These are phyloP conservation scores for Panicum miliaceum DNA, from an alignment of 176 grass and related monocot species.

Conservation along the genomic window DNA sequence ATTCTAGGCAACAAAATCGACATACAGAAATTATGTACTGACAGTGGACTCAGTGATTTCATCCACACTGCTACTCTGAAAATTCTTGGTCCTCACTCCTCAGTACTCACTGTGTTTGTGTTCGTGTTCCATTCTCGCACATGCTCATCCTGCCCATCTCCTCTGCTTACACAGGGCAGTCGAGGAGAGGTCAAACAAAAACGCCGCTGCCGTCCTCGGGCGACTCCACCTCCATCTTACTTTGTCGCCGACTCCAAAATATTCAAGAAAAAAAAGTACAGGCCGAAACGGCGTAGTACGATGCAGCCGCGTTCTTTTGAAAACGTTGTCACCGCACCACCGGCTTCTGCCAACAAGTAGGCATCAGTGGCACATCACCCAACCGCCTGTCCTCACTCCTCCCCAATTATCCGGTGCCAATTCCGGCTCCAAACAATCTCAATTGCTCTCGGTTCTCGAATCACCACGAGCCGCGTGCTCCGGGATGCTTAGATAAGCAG, in stretches of 20 bases:
- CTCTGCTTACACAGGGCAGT: neutral
- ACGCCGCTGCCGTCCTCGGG: constrained; percentile 38
- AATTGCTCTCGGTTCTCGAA: neutral
- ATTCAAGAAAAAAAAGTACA: neutral
- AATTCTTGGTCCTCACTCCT: neutral
- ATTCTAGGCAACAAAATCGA: too few relatives aligned
- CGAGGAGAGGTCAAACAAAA: constrained; percentile 22
- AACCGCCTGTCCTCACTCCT: constrained; percentile 6
- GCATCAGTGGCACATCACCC: constrained; percentile 41
- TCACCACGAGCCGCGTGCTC: neutral
- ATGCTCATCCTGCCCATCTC: neutral
- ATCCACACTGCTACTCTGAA: too few relatives aligned
- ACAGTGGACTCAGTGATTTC: too few relatives aligned
- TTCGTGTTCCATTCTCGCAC: neutral
- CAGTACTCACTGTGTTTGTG: neutral
- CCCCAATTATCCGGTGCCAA: neutral
- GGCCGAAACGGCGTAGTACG: neutral
- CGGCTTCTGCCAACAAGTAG: constrained; percentile 41
- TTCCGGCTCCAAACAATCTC: constrained; percentile 5
- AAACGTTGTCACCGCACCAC: constrained; percentile 34
- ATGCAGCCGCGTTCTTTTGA: constrained; percentile 16
- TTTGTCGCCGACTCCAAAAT: neutral
- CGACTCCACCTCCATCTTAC: constrained; percentile 3
- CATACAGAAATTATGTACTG: too few relatives aligned
- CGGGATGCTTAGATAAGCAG: constrained; percentile 22